These are phyloP conservation scores for Parafenestella ontariensis DNA, from an alignment of 2,329 filamentous ascomycete genomes.

Conservation along the genomic window DNA sequence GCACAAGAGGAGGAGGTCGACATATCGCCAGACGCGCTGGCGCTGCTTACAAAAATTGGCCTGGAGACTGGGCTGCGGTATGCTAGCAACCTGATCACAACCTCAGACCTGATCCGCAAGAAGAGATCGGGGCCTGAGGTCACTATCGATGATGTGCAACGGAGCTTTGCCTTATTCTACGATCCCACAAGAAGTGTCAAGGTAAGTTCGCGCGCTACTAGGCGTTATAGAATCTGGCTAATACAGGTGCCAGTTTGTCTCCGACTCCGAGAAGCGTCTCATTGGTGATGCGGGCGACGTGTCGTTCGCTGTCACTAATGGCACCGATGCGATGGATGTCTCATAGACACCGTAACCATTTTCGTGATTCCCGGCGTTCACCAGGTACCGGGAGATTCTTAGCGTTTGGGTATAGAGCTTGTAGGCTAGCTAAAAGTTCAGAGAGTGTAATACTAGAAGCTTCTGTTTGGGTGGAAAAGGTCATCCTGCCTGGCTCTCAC, in stretches of 20 bases:
- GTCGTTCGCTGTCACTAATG: conserved; percentile 66
- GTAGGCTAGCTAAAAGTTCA: conserved; percentile 19
- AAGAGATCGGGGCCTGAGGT: conserved; percentile 89
- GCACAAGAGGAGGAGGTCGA: conserved; percentile 97
- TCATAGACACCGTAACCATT: conserved; percentile 52
- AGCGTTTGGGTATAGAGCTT: conserved; percentile 30
- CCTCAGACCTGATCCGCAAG: conserved; percentile 83
- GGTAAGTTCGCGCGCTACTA: conserved; percentile 32
- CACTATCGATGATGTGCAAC: conserved; percentile 84
- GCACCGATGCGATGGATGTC: conserved; percentile 72
- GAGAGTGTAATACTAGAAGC: conserved; percentile 21
- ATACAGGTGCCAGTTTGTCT: conserved; percentile 68
- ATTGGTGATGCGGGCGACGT: conserved; percentile 88
- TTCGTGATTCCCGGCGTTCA: conserved; percentile 26
- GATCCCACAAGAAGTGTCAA: conserved; percentile 86
- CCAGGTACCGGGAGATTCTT: conserved; percentile 22
- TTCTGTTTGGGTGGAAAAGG: neutral
- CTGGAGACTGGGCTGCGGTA: conserved; percentile 91
- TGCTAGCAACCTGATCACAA: conserved; percentile 97
- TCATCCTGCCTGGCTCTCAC: neutral
- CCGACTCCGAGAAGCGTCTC: conserved; percentile 88
- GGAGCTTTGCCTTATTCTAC: conserved; percentile 93
- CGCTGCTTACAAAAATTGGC: conserved; percentile 93
- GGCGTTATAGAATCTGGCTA: conserved; percentile 13
- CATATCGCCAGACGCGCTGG: conserved; percentile 85